Base-by-base conservation (phyloP, 192 early-diverging fungal genomes). In the Jimgerdemannia flammicorona region DNA sequence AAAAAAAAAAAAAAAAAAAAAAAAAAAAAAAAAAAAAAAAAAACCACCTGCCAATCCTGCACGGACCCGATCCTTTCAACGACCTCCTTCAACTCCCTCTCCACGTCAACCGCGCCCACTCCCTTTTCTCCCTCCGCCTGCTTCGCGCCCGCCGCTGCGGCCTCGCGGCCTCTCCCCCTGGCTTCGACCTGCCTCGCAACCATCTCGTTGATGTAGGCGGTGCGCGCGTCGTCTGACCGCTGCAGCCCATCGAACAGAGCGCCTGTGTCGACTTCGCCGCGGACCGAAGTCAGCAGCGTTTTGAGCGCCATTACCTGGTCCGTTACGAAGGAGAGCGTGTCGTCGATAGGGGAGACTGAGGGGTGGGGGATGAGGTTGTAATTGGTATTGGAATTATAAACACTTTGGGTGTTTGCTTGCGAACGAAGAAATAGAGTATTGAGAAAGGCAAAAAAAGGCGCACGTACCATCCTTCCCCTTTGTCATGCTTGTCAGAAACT, bases 401-500 rank as follows among this genome's bases (percentile, higher is more conserved):
- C 1, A 29, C 29, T 0, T 29, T 29, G 29, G 29, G 29, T 29
- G 29, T 29, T 29, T 29, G 1, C 29, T 29, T 29, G 29, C 29
- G 29, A 29, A 29, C 29, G 29, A 29, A 29, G 29, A 29, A 29
- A 29, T 29, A 29, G 29, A 29, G 29, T 29, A 29, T 29, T 1
- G 29, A 29, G 29, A 29, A 29, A 29, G 29, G 29, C 29, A 29
- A 29, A 29, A 29, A 29, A 29, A 29, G 29, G 29, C 29, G 29
- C 29, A 29, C 67, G 18, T 59, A 59, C 49, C 49, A 10, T 59
- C 49, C 49, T 59, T 6, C 49, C 49, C 49, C 49, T 59, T 59
- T 14, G 49, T 10, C 49, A 59, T 59, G 49, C 49, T 59, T 40
- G 71, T 74, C 49, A 83, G 49, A n/a, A 79, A 83, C 9, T 66